phyloP scores from a whole-genome alignment of 208 protist genomes.

The Acanthamoeba sp. region DNA sequence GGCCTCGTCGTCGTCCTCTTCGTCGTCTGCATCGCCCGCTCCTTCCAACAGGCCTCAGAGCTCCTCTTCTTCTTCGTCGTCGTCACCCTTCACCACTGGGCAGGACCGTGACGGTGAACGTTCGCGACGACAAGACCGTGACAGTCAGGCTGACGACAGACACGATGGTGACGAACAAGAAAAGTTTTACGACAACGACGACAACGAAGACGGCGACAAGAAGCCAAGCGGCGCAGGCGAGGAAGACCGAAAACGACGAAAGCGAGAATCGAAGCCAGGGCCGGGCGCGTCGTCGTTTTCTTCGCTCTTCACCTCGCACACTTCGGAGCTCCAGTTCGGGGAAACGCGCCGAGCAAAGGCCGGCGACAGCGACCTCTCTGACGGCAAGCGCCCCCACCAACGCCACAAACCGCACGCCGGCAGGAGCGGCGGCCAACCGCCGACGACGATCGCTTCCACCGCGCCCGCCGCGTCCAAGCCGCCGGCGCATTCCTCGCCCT shows the following conservation, averaged over 20 bases:
- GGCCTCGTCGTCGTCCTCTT: neutral
- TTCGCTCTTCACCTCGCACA: conserved; percentile 3
- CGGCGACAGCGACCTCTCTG: neutral
- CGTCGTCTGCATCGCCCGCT: neutral
- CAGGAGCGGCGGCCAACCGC: too few relatives aligned
- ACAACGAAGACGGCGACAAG: neutral
- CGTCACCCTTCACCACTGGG: neutral
- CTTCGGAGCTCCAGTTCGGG: neutral
- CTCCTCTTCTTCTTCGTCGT: neutral
- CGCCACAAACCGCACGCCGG: too few relatives aligned
- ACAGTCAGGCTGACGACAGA: too few relatives aligned
- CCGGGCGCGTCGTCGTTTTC: neutral
- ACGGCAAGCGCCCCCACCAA: too few relatives aligned
- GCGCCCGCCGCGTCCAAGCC: too few relatives aligned
- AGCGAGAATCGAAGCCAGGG: neutral
- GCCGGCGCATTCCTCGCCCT: too few relatives aligned
- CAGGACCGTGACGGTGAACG: too few relatives aligned
- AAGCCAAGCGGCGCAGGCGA: neutral
- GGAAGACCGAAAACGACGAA: neutral
- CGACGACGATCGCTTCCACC: too few relatives aligned
- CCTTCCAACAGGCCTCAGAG: too few relatives aligned
- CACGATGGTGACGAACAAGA: too few relatives aligned
- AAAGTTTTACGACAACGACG: neutral
- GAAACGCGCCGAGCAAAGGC: neutral
- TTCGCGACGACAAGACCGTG: too few relatives aligned